Evolutionary conservation across 2,329 filamentous ascomycete genomes (phyloP), one percentile per base, ranked within the genome.

Genomic region (Trichoderma sp.): DNA sequence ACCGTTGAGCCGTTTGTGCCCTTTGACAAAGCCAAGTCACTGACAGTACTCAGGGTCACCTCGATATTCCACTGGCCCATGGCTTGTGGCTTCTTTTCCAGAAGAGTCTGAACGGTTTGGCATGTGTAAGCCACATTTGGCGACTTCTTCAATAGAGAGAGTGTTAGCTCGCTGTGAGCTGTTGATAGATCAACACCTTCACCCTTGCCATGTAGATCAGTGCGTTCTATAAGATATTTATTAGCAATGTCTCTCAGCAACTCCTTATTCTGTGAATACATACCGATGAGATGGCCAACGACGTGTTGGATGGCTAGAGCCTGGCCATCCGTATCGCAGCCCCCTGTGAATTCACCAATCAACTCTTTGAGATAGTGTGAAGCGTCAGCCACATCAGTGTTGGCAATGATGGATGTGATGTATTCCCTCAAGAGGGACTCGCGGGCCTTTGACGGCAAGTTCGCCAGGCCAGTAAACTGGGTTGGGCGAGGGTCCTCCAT

Each of bases 1-100:
- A 84, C 82, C 7, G 84, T 80, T 1, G 83, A 82, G 18, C 80
- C 79, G 56, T 50, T 74, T 64, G 33, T 80, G 77, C 24, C 81
- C 75, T 53, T 76, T 31, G 21, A 81, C 78, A 80, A 77, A 63
- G 76, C 80, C 78, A 87, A 65, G 83, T 82, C 67, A 79, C 82
- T 77, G 80, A 90, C 84, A 6, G 84, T 85, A 78, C 84, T 85
- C 53, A 91, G 81, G 4, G 88, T 89, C 33, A 84, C 78, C 76
- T 91, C 90, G 27, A 91, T 85, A 77, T 90, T 91, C 86, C 89
- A 90, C 78, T 91, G 90, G 6, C 85, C 86, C 85, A 91, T 89
- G 56, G 84, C 84, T 21, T 84, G 84, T 0, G 87, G 84, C 60
- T 86, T 86, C 77, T 85, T 86, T 77, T 90, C 88, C 29, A 91